Evolutionary conservation across 2,329 filamentous ascomycete species (phyloP).

Genomic region (Arthrobotrys sphaeroides): DNA sequence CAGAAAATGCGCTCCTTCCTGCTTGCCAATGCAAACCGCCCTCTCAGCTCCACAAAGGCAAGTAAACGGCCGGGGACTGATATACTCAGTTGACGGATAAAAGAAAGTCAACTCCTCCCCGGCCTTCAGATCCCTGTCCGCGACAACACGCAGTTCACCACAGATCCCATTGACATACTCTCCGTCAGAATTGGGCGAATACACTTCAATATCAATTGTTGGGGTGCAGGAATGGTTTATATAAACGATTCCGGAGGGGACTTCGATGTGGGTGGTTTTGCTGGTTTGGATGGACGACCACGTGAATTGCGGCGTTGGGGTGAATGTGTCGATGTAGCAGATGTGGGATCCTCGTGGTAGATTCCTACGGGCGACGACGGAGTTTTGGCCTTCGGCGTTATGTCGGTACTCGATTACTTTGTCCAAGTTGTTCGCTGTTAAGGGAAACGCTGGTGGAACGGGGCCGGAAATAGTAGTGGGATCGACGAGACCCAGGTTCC

Average conservation of each 20-base stretch:
- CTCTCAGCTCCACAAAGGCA: constrained; percentile 70
- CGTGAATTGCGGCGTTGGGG: constrained; percentile 63
- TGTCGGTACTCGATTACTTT: background rate
- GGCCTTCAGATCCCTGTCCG: constrained; percentile 65
- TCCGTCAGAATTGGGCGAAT: constrained; percentile 60
- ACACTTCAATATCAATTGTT: constrained; percentile 71
- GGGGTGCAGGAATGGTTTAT: constrained; percentile 75
- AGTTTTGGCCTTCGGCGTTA: background rate
- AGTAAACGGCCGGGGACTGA: constrained; percentile 75
- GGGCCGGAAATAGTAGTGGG: constrained; percentile 14
- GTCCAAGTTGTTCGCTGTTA: background rate
- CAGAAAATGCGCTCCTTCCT: constrained; percentile 62
- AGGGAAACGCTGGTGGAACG: constrained; percentile 3
- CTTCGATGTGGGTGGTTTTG: constrained; percentile 67
- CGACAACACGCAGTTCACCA: constrained; percentile 68
- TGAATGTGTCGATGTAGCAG: constrained; percentile 1
- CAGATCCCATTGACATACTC: background rate
- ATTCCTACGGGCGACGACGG: background rate
- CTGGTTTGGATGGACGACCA: constrained; percentile 73
- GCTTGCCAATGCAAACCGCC: constrained; percentile 60
- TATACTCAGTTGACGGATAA: constrained; percentile 79
- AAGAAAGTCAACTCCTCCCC: constrained; percentile 75
- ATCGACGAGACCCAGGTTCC: background rate
- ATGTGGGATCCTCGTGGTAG: constrained; percentile 15
- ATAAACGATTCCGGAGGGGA: constrained; percentile 74